Conservation (phyloP, 2,329 filamentous ascomycete species). For the Fusarium marasasianum region DNA sequence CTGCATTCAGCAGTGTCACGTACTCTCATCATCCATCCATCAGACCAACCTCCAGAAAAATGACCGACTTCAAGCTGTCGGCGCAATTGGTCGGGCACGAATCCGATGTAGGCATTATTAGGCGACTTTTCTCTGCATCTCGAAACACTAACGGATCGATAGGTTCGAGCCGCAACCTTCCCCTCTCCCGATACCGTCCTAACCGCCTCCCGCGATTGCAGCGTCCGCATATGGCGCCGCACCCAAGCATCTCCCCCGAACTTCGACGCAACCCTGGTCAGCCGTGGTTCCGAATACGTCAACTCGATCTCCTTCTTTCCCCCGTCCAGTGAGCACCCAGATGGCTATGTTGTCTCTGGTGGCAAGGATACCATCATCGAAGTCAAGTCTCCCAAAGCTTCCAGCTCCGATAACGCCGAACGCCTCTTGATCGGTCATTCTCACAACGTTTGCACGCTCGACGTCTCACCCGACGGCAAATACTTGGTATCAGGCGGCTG, state of each 20-base stretch:
- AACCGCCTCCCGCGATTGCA: conserved; percentile 91
- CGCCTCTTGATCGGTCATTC: conserved; percentile 86
- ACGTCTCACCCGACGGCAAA: conserved; percentile 75
- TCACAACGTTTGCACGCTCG: conserved; percentile 87
- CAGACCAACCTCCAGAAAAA: conserved; percentile 8
- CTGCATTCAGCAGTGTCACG: conserved; percentile 16
- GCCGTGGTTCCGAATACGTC: conserved; percentile 85
- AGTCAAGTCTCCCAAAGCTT: conserved; percentile 76
- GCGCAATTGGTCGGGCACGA: conserved; percentile 89
- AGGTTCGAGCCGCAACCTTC: conserved; percentile 90
- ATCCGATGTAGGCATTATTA: conserved; percentile 77
- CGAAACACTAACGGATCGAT: conserved; percentile 23
- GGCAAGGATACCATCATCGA: conserved; percentile 95
- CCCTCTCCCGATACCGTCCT: conserved; percentile 76
- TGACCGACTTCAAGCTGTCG: conserved; percentile 92
- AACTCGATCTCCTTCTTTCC: conserved; percentile 84
- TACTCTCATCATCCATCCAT: conserved; percentile 54
- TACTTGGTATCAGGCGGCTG: conserved; percentile 92
- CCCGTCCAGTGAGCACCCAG: conserved; percentile 72
- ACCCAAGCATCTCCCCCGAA: conserved; percentile 70
- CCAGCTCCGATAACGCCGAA: conserved; percentile 80
- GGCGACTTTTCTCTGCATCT: background rate
- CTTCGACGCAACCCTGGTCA: conserved; percentile 82
- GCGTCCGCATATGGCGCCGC: conserved; percentile 86
- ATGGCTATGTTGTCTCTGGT: conserved; percentile 86